Base-by-base conservation (phyloP, 768 basidiomycete species). In the Phlebiopsis flavidoalba region DNA sequence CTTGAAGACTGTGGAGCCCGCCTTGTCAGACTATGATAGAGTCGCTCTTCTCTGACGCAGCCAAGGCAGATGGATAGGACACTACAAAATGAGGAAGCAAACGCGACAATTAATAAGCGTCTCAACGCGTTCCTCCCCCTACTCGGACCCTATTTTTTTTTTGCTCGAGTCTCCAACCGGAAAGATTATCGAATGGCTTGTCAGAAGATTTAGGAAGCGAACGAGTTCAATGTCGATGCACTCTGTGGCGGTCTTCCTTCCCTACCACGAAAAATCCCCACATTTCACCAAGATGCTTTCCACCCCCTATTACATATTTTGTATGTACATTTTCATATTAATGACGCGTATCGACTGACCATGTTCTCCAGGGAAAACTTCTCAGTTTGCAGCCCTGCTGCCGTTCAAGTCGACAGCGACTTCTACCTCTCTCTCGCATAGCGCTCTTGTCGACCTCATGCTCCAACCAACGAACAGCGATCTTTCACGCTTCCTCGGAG, bases 281-380 rank as follows among this genome's bases (percentile, higher is more conserved):
- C 94, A 98, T 71, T 98, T 98, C 72, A 82, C 89, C 8, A 96
- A 97, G 66, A 92, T 98, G 81, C 78, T 97, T 24, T 85, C 90
- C 1, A 93, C n/a, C n/a, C n/a, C n/a, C n/a, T 99, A 66, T 75
- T 98, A 57, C 83, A 88, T 66, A 81, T 93, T 59, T 79, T 81
- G 90, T 91, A 64, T 24, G 84, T 75, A 21, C 26, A 48, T 15
- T 11, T 8, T 46, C 4, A 22, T 58, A 2, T 7, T 2, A 2
- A 6, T 36, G 14, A 12, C 33, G 7, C n/a, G 11, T 15, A 10
- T 33, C 6, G 26, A 43, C 53, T 61, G 50, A 65, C n/a, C 63
- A 11, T 21, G 11, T n/a, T 55, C 0, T 57, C 5, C 54, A 92
- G 90, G 64, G 77, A 80, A n/a, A 21, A 81, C 82, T 58, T 82